These are phyloP conservation scores for Vigna nakashimae DNA, from an alignment of 306 rosid genomes.

Conservation along the genomic window DNA sequence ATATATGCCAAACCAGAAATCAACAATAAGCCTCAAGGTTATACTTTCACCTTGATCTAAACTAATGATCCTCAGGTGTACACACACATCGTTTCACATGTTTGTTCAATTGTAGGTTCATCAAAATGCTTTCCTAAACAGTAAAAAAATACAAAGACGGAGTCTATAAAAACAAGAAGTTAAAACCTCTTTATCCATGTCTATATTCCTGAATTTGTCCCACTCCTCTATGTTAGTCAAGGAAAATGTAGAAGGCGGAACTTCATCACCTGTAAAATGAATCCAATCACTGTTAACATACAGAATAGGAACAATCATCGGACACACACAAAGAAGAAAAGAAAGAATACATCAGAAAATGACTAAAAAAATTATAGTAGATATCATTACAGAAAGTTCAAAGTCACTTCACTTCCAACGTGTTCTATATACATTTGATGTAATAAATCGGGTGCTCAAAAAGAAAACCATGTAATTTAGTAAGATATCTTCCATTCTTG, in stretches of 20 bases:
- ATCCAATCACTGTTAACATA: constrained; percentile 40
- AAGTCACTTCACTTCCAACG: constrained; percentile 36
- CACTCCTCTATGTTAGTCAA: constrained; percentile 82
- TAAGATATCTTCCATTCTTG: constrained; percentile 18
- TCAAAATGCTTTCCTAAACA: constrained; percentile 32
- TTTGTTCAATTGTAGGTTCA: constrained; percentile 26
- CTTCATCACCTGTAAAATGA: constrained; percentile 79
- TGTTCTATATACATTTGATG: constrained; percentile 30
- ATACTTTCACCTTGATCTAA: constrained; percentile 21
- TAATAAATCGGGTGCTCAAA: background rate
- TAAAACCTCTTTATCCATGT: constrained; percentile 94
- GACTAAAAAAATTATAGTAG: background rate
- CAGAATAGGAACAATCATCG: background rate
- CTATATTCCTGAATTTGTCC: constrained; percentile 94
- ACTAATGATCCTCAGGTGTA: background rate
- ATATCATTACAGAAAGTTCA: constrained; percentile 7
- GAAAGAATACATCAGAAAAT: constrained; percentile 14
- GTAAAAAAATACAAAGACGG: background rate
- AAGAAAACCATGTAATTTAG: constrained; percentile 18
- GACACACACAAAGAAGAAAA: background rate
- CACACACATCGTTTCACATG: constrained; percentile 23
- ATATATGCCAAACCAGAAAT: constrained; percentile 10
- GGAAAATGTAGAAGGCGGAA: constrained; percentile 80
- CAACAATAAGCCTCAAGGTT: constrained; percentile 14
- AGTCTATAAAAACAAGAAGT: constrained; percentile 28